Evolutionary conservation across 495 filamentous ascomycete genomes (phyloP).

Genomic region (Penicillium soppii): DNA sequence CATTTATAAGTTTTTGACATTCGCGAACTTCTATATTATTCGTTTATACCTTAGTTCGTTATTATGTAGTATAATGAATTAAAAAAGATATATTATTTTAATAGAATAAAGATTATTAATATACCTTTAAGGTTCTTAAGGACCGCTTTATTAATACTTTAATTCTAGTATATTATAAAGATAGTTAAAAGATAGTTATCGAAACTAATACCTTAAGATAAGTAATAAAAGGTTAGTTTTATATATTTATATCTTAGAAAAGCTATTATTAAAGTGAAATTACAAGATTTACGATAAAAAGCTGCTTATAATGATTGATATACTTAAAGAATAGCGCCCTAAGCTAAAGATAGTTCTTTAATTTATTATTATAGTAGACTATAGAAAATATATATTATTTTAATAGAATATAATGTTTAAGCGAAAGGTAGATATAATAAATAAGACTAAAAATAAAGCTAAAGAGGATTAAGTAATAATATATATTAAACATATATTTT

Average conservation of each 20-base stretch:
- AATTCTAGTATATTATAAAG: constrained; percentile 1
- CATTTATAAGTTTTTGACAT: too few relatives aligned
- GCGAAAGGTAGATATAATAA: too few relatives aligned
- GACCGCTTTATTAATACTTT: constrained; percentile 4
- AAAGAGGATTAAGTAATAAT: too few relatives aligned
- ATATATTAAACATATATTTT: too few relatives aligned
- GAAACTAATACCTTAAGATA: constrained; percentile 12
- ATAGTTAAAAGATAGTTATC: neutral
- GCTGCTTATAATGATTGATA: neutral
- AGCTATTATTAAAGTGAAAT: too few relatives aligned
- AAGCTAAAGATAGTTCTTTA: constrained; percentile 7
- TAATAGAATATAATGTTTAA: constrained; percentile 1
- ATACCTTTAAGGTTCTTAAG: constrained; percentile 8
- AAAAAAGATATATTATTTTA: constrained; percentile 6
- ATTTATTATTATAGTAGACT: constrained; percentile 3
- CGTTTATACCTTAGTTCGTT: constrained; percentile 4
- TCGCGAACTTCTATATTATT: neutral
- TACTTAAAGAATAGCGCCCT: constrained; percentile 2
- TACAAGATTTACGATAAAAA: constrained; percentile 4
- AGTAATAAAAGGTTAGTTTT: neutral
- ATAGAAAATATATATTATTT: neutral
- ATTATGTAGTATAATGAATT: neutral
- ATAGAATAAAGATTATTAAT: constrained; percentile 12
- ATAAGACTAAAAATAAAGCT: too few relatives aligned
- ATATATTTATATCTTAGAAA: too few relatives aligned